Evolutionary conservation across 495 filamentous ascomycete genomes (phyloP).

Genomic region (Parachaetomium inaequale): DNA sequence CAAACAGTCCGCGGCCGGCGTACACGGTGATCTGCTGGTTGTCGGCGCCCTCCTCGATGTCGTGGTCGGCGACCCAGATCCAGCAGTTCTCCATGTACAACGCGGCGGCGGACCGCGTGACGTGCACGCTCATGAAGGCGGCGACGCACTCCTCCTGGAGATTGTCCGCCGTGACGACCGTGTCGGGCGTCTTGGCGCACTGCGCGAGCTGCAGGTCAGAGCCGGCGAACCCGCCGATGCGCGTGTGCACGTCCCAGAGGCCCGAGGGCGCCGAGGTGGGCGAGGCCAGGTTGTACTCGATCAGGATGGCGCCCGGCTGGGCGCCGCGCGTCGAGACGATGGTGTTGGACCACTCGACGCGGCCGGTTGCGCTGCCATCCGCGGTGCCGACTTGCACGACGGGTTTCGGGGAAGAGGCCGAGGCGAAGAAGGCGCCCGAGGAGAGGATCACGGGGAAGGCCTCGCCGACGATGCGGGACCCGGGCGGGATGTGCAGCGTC

Average conservation of each 20-base stretch:
- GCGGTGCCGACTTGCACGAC: constrained; percentile 70
- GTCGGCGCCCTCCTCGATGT: constrained; percentile 57
- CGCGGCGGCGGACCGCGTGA: constrained; percentile 52
- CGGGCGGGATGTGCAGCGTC: constrained; percentile 71
- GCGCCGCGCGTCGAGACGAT: constrained; percentile 70
- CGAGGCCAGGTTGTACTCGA: constrained; percentile 79
- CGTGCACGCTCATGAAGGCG: constrained; percentile 65
- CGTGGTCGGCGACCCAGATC: constrained; percentile 72
- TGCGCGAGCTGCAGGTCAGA: constrained; percentile 69
- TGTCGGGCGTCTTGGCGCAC: constrained; percentile 61
- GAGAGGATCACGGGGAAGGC: constrained; percentile 82
- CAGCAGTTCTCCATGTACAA: constrained; percentile 66
- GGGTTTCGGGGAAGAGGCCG: constrained; percentile 60
- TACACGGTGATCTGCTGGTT: constrained; percentile 68
- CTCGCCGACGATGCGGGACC: constrained; percentile 74
- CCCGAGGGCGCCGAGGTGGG: constrained; percentile 59
- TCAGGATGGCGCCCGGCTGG: constrained; percentile 75
- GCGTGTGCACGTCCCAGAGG: constrained; percentile 88
- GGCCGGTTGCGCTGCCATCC: constrained; percentile 57
- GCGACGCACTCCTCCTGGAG: constrained; percentile 58
- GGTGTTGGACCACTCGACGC: constrained; percentile 75
- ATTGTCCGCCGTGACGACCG: constrained; percentile 36
- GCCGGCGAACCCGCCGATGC: constrained; percentile 74
- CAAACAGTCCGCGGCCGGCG: constrained; percentile 61
- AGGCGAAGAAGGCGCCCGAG: constrained; percentile 59